These are phyloP conservation scores for Bolboschoenus planiculmis DNA, from an alignment of 176 grass and related monocot genomes.

Conservation along the genomic window DNA sequence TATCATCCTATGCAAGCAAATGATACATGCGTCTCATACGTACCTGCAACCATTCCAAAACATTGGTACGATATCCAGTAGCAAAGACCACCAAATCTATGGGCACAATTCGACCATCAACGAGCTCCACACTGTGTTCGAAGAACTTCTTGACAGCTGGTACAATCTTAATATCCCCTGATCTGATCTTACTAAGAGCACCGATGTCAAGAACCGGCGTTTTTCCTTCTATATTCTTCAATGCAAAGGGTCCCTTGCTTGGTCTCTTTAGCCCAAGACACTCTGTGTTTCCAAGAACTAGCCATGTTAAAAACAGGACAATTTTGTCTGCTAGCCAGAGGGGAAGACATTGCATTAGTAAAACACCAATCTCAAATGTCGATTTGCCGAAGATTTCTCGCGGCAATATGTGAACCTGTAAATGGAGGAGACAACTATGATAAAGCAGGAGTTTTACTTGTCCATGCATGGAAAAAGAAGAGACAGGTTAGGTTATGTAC, in stretches of 20 bases:
- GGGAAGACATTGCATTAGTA: slow-evolving; percentile 54
- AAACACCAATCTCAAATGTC: slow-evolving; percentile 57
- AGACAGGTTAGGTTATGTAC: neutral
- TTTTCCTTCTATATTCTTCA: slow-evolving; percentile 61
- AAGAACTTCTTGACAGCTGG: slow-evolving; percentile 51
- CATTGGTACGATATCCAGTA: slow-evolving; percentile 80
- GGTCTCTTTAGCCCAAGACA: slow-evolving; percentile 52
- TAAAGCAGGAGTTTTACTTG: neutral
- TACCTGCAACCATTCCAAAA: slow-evolving; percentile 75
- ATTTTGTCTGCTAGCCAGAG: slow-evolving; percentile 59
- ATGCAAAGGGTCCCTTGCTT: slow-evolving; percentile 32
- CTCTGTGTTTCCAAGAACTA: slow-evolving; percentile 52
- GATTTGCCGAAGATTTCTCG: slow-evolving; percentile 58
- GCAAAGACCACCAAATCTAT: slow-evolving; percentile 61
- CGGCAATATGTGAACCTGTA: slow-evolving; percentile 72
- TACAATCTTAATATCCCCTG: slow-evolving; percentile 61
- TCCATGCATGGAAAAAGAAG: neutral
- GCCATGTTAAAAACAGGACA: slow-evolving; percentile 48
- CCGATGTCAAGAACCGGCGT: slow-evolving; percentile 73
- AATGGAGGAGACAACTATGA: neutral
- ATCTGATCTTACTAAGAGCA: slow-evolving; percentile 49
- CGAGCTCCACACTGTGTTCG: slow-evolving; percentile 33
- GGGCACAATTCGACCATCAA: slow-evolving; percentile 39
- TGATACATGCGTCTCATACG: neutral
- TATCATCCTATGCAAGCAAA: neutral